Percentiles rank a stretch among this genome's conserved stretches.
Conservation (phyloP, 2,329 filamentous ascomycete species). For the Shiraia bambusicola region DNA sequence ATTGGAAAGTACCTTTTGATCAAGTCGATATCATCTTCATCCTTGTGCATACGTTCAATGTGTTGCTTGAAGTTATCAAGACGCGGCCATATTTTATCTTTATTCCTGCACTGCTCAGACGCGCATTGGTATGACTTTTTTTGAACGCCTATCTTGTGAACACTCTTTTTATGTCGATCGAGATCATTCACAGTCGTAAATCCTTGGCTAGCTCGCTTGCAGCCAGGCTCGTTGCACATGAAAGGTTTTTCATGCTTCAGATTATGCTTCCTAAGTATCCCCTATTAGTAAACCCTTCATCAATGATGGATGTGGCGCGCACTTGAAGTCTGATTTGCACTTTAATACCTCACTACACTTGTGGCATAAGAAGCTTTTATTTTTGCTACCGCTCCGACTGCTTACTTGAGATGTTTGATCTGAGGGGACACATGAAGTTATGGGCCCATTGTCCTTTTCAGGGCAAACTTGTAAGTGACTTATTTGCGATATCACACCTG, state of each 20-base stretch:
- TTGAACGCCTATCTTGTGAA: constrained; percentile 58
- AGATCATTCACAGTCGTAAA: constrained; percentile 83
- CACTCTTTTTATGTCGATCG: constrained; percentile 72
- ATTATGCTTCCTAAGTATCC: constrained; percentile 67
- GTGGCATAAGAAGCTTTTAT: constrained; percentile 19
- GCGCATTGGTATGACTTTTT: constrained; percentile 59
- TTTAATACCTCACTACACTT: constrained; percentile 30
- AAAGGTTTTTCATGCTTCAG: constrained; percentile 69
- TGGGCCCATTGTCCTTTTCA: constrained; percentile 15
- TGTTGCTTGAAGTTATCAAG: constrained; percentile 87
- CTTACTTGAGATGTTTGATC: constrained; percentile 32
- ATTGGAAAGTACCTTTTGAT: constrained; percentile 47
- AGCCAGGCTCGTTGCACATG: constrained; percentile 61
- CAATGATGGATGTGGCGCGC: constrained; percentile 10
- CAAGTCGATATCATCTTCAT: constrained; percentile 48
- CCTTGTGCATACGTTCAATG: constrained; percentile 66
- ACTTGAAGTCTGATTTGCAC: constrained; percentile 43
- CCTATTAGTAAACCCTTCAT: constrained; percentile 10
- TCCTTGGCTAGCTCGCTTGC: constrained; percentile 59
- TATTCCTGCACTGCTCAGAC: constrained; percentile 57
- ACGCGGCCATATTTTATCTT: constrained; percentile 73
- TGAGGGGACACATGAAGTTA: constrained; percentile 15
- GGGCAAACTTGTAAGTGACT: constrained; percentile 20
- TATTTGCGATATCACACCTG: constrained; percentile 17
- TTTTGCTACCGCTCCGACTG: constrained; percentile 21